phyloP scores from a whole-genome alignment of 116 monocot genomes.

The Iris pallida region DNA sequence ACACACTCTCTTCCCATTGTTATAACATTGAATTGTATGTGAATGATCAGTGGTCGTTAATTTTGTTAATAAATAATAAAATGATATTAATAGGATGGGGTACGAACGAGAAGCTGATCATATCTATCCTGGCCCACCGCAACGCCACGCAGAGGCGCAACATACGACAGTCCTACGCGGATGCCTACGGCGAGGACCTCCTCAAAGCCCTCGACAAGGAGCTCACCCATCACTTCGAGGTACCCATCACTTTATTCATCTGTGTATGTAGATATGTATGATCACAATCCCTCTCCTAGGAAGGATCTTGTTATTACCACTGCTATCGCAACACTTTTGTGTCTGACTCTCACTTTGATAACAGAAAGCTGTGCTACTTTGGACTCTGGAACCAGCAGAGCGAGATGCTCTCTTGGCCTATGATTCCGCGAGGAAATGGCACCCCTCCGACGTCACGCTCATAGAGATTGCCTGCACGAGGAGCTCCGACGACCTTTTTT shows the following conservation, averaged over 20 bases:
- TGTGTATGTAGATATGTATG: too few relatives aligned
- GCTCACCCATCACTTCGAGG: slow-evolving; percentile 73
- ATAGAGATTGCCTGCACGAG: slow-evolving; percentile 66
- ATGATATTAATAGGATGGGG: slow-evolving; percentile 53
- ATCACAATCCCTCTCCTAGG: too few relatives aligned
- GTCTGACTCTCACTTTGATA: neutral
- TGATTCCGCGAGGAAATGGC: slow-evolving; percentile 47
- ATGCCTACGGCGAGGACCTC: slow-evolving; percentile 56
- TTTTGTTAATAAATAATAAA: neutral
- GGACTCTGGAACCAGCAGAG: slow-evolving; percentile 74
- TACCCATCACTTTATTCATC: neutral
- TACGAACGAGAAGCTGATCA: slow-evolving; percentile 68
- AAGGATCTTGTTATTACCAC: too few relatives aligned
- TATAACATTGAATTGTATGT: neutral
- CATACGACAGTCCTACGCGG: slow-evolving; percentile 56
- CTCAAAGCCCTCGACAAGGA: slow-evolving; percentile 69
- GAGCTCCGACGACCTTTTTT: slow-evolving; percentile 41
- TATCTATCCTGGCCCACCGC: slow-evolving; percentile 83
- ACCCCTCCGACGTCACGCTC: slow-evolving; percentile 33
- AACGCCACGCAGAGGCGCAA: slow-evolving; percentile 48
- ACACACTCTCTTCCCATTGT: neutral
- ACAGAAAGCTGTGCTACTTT: slow-evolving; percentile 63
- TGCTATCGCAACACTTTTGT: too few relatives aligned
- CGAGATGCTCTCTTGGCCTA: slow-evolving; percentile 64
- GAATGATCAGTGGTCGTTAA: neutral